Conservation (phyloP, 352 stramenopile genomes). For the Globisporangium sylvaticum region DNA sequence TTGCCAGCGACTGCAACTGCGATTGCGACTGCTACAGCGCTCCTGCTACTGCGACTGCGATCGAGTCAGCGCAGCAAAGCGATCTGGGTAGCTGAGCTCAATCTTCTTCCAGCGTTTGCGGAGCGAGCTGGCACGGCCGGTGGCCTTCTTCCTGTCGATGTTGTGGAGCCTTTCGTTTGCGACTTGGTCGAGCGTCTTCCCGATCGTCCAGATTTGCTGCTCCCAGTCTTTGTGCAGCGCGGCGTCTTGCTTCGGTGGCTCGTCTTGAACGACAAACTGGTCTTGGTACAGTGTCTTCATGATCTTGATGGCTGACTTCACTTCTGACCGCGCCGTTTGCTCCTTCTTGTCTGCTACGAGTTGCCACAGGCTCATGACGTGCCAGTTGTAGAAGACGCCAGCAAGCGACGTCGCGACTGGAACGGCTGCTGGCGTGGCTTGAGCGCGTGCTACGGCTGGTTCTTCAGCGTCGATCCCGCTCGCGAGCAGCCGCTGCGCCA, state of each 20-base stretch:
- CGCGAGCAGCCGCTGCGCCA: neutral
- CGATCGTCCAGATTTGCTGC: neutral
- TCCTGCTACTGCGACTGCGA: neutral
- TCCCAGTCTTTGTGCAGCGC: neutral
- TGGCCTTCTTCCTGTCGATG: neutral
- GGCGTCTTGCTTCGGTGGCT: neutral
- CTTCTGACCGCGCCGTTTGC: neutral
- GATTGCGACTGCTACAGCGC: no score
- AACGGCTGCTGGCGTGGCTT: neutral
- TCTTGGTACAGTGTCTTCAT: slow-evolving; percentile 2
- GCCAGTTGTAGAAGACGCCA: slow-evolving; percentile 1
- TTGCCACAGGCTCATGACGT: neutral
- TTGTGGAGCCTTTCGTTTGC: neutral
- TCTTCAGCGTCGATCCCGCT: neutral
- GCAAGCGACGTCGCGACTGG: neutral
- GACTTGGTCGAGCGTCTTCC: neutral
- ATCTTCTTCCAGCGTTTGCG: slow-evolving; percentile 1
- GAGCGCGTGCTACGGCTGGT: neutral
- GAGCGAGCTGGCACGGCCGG: neutral
- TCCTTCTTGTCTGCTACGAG: neutral
- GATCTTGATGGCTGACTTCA: neutral
- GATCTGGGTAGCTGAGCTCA: neutral
- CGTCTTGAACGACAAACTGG: neutral
- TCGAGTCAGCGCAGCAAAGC: neutral
- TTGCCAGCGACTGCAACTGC: no score